Evolutionary conservation across 2,329 filamentous ascomycete species (phyloP).

Genomic region (Talaromyces sp.): DNA sequence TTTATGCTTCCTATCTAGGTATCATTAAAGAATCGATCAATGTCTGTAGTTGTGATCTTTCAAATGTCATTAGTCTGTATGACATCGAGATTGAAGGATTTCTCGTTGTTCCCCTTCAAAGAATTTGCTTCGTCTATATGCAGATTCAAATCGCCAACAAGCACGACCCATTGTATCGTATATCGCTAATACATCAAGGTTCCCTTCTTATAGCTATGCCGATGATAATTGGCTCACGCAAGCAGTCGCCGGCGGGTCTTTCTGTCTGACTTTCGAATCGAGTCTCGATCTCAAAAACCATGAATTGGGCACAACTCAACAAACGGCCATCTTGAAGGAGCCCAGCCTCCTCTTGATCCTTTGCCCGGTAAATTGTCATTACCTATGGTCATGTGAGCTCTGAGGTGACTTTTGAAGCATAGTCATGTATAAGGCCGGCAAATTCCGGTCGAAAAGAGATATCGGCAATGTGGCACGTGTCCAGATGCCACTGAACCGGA

Average conservation of each 20-base stretch:
- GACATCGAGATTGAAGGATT: neutral
- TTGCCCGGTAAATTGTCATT: neutral
- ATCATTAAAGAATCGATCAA: neutral
- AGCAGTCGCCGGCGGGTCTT: neutral
- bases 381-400: neutral
- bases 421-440: neutral
- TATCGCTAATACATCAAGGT: neutral
- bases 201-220: neutral
- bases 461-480: neutral
- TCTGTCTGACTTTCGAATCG: neutral
- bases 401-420: neutral
- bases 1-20: neutral
- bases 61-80: neutral
- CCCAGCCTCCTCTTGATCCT: neutral
- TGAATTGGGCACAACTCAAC: neutral
- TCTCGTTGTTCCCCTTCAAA: neutral
- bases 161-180: neutral
- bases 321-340: neutral
- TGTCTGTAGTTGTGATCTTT: neutral
- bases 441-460: neutral
- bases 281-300: constrained; percentile 1
- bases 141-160: neutral
- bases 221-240: neutral
- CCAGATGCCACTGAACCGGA: constrained; percentile 8
- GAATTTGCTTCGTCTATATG: neutral